Percentiles rank a stretch among this genome's conserved stretches.
Evolutionary conservation across 164 flowering plant genomes (phyloP).

Genomic region (Chimonanthus salicifolius): DNA sequence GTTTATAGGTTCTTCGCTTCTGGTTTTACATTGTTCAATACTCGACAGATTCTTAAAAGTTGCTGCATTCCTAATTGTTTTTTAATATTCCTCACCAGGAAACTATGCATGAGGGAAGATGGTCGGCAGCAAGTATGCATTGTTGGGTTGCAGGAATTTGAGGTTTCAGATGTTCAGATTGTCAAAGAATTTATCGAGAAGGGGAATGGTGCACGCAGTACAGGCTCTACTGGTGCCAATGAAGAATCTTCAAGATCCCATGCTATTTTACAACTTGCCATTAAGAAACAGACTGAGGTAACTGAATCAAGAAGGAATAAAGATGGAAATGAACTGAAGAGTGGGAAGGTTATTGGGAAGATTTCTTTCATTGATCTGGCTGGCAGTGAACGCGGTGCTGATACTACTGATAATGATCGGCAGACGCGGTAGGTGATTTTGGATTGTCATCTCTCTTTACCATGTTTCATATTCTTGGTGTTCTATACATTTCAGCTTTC

Average conservation of each 20-base stretch:
- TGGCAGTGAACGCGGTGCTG: slow-evolving; percentile 99
- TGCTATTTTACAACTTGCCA: slow-evolving; percentile 87
- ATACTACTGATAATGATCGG: slow-evolving; percentile 95
- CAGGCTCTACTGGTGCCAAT: slow-evolving; percentile 99
- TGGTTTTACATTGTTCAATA: neutral
- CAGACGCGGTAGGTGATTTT: slow-evolving; percentile 65
- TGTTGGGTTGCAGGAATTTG: slow-evolving; percentile 98
- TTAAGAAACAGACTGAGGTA: slow-evolving; percentile 79
- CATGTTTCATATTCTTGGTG: neutral
- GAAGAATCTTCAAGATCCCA: slow-evolving; percentile 99
- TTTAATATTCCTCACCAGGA: slow-evolving; percentile 44
- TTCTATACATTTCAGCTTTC: neutral
- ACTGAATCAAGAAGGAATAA: slow-evolving; percentile 67
- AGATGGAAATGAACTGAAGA: slow-evolving; percentile 61
- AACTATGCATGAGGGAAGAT: slow-evolving; percentile 98
- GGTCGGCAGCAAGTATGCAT: slow-evolving; percentile 98
- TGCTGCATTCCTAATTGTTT: neutral
- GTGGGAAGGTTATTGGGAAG: slow-evolving; percentile 83
- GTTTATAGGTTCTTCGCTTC: neutral
- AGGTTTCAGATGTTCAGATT: slow-evolving; percentile 92
- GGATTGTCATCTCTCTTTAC: neutral
- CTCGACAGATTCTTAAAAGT: neutral
- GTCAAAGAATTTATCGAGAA: slow-evolving; percentile 92
- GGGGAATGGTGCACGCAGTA: slow-evolving; percentile 95
- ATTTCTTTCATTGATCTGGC: slow-evolving; percentile 98